A percentile compares a stretch with the other conserved stretches of the same genome.
Conservation (phyloP, 805 yeast genomes). For the Maudiozyma bulderi region DNA sequence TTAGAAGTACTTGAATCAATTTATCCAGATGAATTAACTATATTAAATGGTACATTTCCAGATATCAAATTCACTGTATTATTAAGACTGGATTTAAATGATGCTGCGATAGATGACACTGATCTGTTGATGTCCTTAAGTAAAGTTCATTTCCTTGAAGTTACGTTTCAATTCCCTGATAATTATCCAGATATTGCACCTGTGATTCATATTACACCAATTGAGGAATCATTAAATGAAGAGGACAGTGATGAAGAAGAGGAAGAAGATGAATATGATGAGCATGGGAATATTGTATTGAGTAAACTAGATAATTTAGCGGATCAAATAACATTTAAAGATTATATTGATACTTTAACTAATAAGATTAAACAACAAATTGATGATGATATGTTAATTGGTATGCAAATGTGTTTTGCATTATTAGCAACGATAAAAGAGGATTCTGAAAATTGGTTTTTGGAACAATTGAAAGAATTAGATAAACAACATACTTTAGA, state of each 20-base stretch:
- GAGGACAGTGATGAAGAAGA: conserved; percentile 29
- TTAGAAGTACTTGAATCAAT: conserved; percentile 82
- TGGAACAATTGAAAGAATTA: conserved; percentile 40
- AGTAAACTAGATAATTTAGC: conserved; percentile 41
- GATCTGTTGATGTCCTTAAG: conserved; percentile 30
- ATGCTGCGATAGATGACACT: conserved; percentile 6
- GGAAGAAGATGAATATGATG: conserved; percentile 33
- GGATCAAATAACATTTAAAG: conserved; percentile 48
- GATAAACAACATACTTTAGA: conserved; percentile 53
- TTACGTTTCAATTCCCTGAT: conserved; percentile 65
- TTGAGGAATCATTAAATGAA: conserved; percentile 23
- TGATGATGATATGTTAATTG: conserved; percentile 58
- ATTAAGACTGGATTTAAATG: conserved; percentile 52
- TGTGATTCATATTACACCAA: conserved; percentile 35
- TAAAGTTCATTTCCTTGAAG: conserved; percentile 43
- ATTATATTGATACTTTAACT: conserved; percentile 32
- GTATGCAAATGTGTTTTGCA: conserved; percentile 87
- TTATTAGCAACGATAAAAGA: conserved; percentile 72
- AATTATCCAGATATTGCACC: conserved; percentile 79
- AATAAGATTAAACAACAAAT: conserved; percentile 30
- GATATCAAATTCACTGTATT: conserved; percentile 32
- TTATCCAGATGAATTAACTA: conserved; percentile 74
- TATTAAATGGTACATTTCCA: conserved; percentile 41
- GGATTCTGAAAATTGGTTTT: conserved; percentile 60
- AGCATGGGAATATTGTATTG: conserved; percentile 39